Conservation (phyloP, 306 rosid species). For the Vigna angularis region DNA sequence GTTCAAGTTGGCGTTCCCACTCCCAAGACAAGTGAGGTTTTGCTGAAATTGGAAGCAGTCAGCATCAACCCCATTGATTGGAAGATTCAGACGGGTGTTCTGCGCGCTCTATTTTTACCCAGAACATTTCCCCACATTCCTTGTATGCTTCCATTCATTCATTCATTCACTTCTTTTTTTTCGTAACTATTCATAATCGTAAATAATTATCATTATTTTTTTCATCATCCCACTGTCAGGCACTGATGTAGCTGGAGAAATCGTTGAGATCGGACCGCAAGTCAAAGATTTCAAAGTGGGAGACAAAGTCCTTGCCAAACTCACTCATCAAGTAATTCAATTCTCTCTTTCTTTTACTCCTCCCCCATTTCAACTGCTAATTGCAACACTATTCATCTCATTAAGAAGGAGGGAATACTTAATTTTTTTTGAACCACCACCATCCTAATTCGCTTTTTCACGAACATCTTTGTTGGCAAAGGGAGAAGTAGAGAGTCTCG, state of each 20-base stretch:
- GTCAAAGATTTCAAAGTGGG: constrained; percentile 66
- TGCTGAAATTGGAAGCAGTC: constrained; percentile 70
- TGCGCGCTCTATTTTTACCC: constrained; percentile 55
- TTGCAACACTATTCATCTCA: not conserved
- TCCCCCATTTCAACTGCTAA: not conserved
- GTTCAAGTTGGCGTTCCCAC: constrained; percentile 71
- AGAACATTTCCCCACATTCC: constrained; percentile 67
- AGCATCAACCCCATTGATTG: constrained; percentile 75
- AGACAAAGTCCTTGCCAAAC: constrained; percentile 69
- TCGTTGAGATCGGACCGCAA: constrained; percentile 60
- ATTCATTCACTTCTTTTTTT: not conserved
- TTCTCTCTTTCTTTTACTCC: constrained; percentile 3
- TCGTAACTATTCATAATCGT: not conserved
- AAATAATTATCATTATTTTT: not conserved
- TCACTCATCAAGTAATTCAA: constrained; percentile 48
- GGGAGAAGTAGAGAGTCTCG: not conserved
- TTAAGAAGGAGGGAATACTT: not conserved
- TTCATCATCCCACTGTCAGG: constrained; percentile 13
- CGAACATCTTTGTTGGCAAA: not conserved
- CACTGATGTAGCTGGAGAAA: constrained; percentile 75
- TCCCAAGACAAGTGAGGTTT: constrained; percentile 58
- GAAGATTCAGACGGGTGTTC: constrained; percentile 69
- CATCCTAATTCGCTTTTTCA: not conserved
- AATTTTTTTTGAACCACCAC: not conserved
- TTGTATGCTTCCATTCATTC: constrained; percentile 40